These are phyloP conservation scores for Diaporthe sp. DNA, from an alignment of 2,329 filamentous ascomycete genomes.

Conservation along the genomic window DNA sequence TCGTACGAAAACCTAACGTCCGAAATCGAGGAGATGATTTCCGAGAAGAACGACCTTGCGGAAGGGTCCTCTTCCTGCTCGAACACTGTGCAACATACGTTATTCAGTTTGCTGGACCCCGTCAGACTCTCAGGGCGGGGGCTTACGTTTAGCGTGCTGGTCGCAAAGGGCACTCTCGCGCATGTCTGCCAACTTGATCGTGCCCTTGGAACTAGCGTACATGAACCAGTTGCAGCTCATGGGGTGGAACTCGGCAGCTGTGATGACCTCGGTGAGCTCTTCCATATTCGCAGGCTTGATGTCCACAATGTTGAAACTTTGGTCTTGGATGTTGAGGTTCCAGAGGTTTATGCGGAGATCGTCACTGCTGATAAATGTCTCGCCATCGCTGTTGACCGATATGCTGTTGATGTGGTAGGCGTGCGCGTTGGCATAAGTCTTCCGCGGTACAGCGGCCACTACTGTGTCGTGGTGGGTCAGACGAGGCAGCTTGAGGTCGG, in stretches of 20 bases:
- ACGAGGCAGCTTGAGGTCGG: constrained; percentile 91
- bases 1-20: constrained; percentile 98
- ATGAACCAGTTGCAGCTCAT: constrained; percentile 99
- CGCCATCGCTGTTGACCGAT: constrained; percentile 99
- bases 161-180: constrained; percentile 96
- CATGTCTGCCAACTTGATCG: constrained; percentile 99
- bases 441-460: constrained; percentile 93
- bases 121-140: constrained; percentile 35
- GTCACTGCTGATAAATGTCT: constrained; percentile 99
- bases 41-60: constrained; percentile 98
- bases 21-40: constrained; percentile 99
- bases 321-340: constrained; percentile 99
- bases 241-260: constrained; percentile 97
- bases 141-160: constrained; percentile 91
- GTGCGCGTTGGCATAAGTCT: constrained; percentile 98
- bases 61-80: constrained; percentile 98
- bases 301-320: constrained; percentile 99
- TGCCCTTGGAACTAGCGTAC: constrained; percentile 99
- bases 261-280: constrained; percentile 98
- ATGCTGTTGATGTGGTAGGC: constrained; percentile 99
- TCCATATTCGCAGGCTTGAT: constrained; percentile 99
- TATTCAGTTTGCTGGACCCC: constrained; percentile 11
- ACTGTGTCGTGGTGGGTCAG: constrained; percentile 99
- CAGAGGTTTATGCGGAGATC: constrained; percentile 98
- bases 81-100: constrained; percentile 75